These are phyloP conservation scores for Penicillium paxilli DNA, from an alignment of 495 filamentous ascomycete genomes.

Conservation along the genomic window DNA sequence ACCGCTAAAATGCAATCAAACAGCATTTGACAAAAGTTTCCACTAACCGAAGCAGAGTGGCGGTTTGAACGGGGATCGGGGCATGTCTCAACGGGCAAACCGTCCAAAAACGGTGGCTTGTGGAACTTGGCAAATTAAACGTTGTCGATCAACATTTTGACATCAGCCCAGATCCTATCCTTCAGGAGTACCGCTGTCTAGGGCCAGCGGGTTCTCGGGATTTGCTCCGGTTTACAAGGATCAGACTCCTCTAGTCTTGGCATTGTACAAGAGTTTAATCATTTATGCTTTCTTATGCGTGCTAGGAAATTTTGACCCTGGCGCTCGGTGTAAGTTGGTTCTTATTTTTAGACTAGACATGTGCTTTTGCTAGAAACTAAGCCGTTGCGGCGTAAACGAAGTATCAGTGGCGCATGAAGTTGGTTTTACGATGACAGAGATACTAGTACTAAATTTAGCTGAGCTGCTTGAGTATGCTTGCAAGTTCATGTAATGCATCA, in stretches of 20 bases:
- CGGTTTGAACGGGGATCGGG: background rate
- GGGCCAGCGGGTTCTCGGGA: slow-evolving; percentile 5
- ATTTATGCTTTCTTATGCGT: background rate
- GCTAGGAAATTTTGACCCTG: background rate
- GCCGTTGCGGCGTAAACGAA: background rate
- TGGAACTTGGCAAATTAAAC: slow-evolving; percentile 23
- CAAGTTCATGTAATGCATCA: too few relatives aligned
- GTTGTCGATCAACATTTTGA: slow-evolving; percentile 29
- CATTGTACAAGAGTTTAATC: background rate
- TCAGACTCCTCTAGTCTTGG: background rate
- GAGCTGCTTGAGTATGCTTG: too few relatives aligned
- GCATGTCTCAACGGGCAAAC: slow-evolving; percentile 1
- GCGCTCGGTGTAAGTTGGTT: background rate
- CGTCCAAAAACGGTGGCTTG: slow-evolving; percentile 8
- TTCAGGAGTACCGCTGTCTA: slow-evolving; percentile 1
- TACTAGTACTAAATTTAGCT: too few relatives aligned
- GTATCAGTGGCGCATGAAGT: background rate
- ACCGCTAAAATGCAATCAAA: background rate
- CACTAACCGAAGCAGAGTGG: background rate
- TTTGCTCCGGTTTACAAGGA: slow-evolving; percentile 1
- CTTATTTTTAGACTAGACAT: slow-evolving; percentile 4
- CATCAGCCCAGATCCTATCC: slow-evolving; percentile 14
- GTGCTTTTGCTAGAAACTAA: background rate
- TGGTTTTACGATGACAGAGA: too few relatives aligned
- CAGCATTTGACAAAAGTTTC: background rate